Percentiles rank a stretch among this genome's conserved stretches.
Evolutionary conservation across 345 rosid genomes (phyloP).

Genomic region (Moricandia moricandioides): DNA sequence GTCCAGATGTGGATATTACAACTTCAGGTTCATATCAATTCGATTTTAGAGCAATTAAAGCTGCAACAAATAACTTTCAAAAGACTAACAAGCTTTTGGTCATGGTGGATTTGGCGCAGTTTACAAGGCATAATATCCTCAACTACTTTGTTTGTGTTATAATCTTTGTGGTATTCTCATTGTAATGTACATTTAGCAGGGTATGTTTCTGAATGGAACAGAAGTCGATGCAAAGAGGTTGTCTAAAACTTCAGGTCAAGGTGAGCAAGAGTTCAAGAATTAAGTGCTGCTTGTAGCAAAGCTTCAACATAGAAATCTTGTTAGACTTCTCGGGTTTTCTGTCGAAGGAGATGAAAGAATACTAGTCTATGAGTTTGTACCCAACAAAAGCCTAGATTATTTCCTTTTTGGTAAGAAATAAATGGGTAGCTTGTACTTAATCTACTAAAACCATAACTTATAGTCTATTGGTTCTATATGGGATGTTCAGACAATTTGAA

Average conservation of each 20-base stretch:
- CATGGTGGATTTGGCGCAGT: slow-evolving; percentile 8
- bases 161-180: background rate
- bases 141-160: background rate
- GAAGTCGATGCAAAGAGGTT: slow-evolving; percentile 49
- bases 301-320: slow-evolving; percentile 53
- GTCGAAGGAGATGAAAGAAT: slow-evolving; percentile 39
- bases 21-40: slow-evolving; percentile 37
- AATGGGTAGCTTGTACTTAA: too few species aligned
- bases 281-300: slow-evolving; percentile 45
- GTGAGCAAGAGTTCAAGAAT: slow-evolving; percentile 45
- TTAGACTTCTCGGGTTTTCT: slow-evolving; percentile 46
- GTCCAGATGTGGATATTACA: slow-evolving; percentile 25
- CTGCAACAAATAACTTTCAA: background rate
- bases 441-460: too few species aligned
- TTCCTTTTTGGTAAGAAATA: slow-evolving; percentile 1
- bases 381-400: slow-evolving; percentile 28
- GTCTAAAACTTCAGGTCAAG: slow-evolving; percentile 46
- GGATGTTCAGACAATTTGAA: slow-evolving; percentile 25
- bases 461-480: too few species aligned
- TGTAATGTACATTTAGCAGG: background rate
- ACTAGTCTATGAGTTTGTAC: slow-evolving; percentile 7
- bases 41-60: slow-evolving; percentile 30
- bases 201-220: slow-evolving; percentile 22
- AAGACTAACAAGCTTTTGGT: background rate
- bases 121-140: slow-evolving; percentile 33